A percentile compares a stretch with the other conserved stretches of the same genome.
phyloP scores from a whole-genome alignment of 129 eudicot species.

The Kitagawia praeruptora region DNA sequence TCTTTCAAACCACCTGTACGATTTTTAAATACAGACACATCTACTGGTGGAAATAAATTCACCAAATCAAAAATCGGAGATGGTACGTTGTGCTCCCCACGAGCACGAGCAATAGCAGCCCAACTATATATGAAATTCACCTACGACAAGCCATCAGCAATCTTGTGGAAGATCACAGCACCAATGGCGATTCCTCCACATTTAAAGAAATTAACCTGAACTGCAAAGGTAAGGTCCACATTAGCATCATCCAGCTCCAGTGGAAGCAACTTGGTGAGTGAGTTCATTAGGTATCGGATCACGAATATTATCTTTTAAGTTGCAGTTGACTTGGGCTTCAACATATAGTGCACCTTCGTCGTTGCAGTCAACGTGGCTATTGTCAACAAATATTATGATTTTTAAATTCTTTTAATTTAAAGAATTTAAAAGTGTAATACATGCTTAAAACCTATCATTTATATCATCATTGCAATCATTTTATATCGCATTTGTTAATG shows the following conservation, averaged over 20 bases:
- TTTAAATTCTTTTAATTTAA: too few species aligned
- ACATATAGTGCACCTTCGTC: slow-evolving; percentile 24
- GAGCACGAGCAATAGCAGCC: slow-evolving; percentile 19
- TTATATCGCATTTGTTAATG: too few species aligned
- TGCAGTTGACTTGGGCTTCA: slow-evolving; percentile 8
- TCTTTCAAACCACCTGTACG: not conserved
- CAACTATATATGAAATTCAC: slow-evolving; percentile 15
- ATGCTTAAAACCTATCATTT: too few species aligned
- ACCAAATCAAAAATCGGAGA: slow-evolving; percentile 2
- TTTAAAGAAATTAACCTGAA: slow-evolving; percentile 15
- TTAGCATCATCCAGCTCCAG: slow-evolving; percentile 1
- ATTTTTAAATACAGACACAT: not conserved
- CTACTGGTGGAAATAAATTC: slow-evolving; percentile 9
- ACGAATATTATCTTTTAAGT: not conserved
- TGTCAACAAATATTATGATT: not conserved
- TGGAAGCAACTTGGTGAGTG: slow-evolving; percentile 15
- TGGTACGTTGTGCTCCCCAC: not conserved
- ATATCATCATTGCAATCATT: too few species aligned
- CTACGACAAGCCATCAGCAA: slow-evolving; percentile 17
- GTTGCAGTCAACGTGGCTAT: slow-evolving; percentile 17
- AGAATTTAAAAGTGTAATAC: too few species aligned
- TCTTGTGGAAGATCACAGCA: slow-evolving; percentile 9
- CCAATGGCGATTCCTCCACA: slow-evolving; percentile 25
- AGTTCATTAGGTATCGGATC: slow-evolving; percentile 13
- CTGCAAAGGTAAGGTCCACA: not conserved